Evolutionary conservation across 352 stramenopile genomes (phyloP).

Genomic region (Globisporangium cystogenes): DNA sequence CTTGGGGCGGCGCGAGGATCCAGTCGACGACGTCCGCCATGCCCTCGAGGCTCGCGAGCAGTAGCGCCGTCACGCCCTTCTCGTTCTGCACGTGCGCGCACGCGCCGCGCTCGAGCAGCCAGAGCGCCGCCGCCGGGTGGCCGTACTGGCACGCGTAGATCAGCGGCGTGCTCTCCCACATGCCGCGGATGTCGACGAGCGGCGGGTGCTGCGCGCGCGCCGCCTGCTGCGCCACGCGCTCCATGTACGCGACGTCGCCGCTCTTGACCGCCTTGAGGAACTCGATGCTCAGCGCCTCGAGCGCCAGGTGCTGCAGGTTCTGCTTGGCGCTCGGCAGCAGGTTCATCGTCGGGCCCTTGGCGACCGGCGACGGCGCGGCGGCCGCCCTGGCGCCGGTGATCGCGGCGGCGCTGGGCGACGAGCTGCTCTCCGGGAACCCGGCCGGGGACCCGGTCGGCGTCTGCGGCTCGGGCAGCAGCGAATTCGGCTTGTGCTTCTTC

Average conservation of each 20-base stretch:
- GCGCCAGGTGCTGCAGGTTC: conserved; percentile 14
- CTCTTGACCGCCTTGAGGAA: conserved; percentile 68
- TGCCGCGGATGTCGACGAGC: conserved; percentile 61
- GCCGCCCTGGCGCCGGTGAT: conserved; percentile 6
- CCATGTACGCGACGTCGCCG: conserved; percentile 37
- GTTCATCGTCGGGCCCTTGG: conserved; percentile 2
- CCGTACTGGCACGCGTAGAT: conserved; percentile 73
- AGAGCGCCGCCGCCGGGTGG: conserved; percentile 44
- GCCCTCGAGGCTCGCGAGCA: conserved; percentile 68
- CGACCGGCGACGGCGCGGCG: neutral
- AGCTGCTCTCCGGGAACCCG: neutral
- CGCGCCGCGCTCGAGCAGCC: conserved; percentile 43
- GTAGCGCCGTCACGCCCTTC: conserved; percentile 57
- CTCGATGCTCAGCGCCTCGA: conserved; percentile 47
- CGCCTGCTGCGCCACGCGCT: conserved; percentile 9
- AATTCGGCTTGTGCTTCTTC: conserved; percentile 28
- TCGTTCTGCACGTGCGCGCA: conserved; percentile 50
- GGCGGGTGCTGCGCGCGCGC: conserved; percentile 1
- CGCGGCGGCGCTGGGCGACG: conserved; percentile 3
- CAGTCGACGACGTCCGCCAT: conserved; percentile 35
- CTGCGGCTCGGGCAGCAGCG: conserved; percentile 28
- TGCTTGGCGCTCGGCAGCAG: conserved; percentile 7
- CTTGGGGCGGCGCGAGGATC: conserved; percentile 21
- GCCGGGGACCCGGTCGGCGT: neutral
- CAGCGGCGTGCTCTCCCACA: conserved; percentile 82